Percentiles rank a stretch among this genome's conserved stretches.
Conservation (phyloP, 139 green algal species). For the Gonium pectorale region DNA sequence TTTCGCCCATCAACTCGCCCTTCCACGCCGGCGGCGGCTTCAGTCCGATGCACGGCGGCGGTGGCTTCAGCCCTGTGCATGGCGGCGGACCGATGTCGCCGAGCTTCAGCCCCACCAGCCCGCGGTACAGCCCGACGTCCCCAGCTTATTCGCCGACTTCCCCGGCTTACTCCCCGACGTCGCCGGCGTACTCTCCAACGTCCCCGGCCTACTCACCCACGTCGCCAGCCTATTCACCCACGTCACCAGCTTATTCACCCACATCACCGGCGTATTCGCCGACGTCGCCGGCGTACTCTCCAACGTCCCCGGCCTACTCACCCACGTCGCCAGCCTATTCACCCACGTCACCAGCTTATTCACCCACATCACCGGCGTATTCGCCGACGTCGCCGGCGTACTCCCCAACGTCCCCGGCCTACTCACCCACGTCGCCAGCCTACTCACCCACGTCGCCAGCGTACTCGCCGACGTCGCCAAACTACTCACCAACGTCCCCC, state of each 20-base stretch:
- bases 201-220: slow-evolving; percentile 61
- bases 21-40: slow-evolving; percentile 64
- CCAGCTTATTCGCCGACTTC: slow-evolving; percentile 80
- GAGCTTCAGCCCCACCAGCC: slow-evolving; percentile 58
- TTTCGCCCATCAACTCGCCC: slow-evolving; percentile 65
- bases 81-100: slow-evolving; percentile 70
- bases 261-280: slow-evolving; percentile 77
- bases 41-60: slow-evolving; percentile 65
- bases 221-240: slow-evolving; percentile 71
- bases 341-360: slow-evolving; percentile 68
- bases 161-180: slow-evolving; percentile 73
- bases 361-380: slow-evolving; percentile 65
- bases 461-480: slow-evolving; percentile 79
- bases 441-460: slow-evolving; percentile 77
- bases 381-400: slow-evolving; percentile 79
- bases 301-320: slow-evolving; percentile 63
- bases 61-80: slow-evolving; percentile 50
- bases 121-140: slow-evolving; percentile 77
- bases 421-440: slow-evolving; percentile 66
- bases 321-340: slow-evolving; percentile 65
- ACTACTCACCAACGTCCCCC: slow-evolving; percentile 79
- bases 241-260: slow-evolving; percentile 77
- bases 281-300: slow-evolving; percentile 74
- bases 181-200: slow-evolving; percentile 69
- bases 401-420: slow-evolving; percentile 79